A percentile compares a stretch with the other conserved stretches of the same genome.
Conservation (phyloP, 352 stramenopile species). For the Phytopythium ostracodes region DNA sequence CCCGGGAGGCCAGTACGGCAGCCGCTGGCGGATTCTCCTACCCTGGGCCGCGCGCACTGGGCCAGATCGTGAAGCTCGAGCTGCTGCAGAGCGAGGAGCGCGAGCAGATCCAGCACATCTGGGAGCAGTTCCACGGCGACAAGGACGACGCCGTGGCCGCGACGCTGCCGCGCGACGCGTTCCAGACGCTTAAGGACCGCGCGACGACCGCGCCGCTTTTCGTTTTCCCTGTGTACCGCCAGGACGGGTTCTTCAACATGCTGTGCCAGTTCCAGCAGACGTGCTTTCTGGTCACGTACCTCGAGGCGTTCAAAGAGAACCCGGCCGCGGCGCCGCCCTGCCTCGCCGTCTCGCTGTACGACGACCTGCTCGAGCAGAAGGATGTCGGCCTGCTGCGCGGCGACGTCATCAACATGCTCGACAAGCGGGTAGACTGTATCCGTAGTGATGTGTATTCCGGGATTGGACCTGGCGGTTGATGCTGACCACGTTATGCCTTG, state of each 20-base stretch:
- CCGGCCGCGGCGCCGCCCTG: conserved; percentile 67
- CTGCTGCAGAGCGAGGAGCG: conserved; percentile 64
- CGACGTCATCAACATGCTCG: conserved; percentile 85
- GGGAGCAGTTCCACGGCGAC: conserved; percentile 71
- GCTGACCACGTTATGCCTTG: conserved; percentile 2
- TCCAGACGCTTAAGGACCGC: conserved; percentile 42
- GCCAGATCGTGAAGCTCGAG: conserved; percentile 84
- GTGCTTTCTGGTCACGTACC: conserved; percentile 83
- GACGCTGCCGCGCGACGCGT: conserved; percentile 33
- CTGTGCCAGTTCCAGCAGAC: conserved; percentile 88
- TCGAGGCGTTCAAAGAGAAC: conserved; percentile 88
- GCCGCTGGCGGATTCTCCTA: conserved; percentile 68
- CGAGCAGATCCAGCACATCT: conserved; percentile 63
- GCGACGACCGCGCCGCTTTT: conserved; percentile 63
- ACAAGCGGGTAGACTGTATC: conserved; percentile 46
- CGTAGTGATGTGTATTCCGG: neutral
- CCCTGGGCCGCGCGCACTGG: conserved; percentile 65
- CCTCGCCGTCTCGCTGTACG: conserved; percentile 77
- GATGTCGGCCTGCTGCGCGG: conserved; percentile 66
- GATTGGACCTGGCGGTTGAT: neutral
- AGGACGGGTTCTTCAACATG: conserved; percentile 88
- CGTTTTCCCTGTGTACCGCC: conserved; percentile 80
- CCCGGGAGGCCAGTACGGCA: conserved; percentile 11
- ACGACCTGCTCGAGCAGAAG: conserved; percentile 71
- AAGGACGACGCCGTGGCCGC: conserved; percentile 73